Percentiles rank a stretch among this genome's conserved stretches.
These are phyloP conservation scores for Apiospora kogelbergensis DNA, from an alignment of 2,329 filamentous ascomycete genomes.

Conservation along the genomic window DNA sequence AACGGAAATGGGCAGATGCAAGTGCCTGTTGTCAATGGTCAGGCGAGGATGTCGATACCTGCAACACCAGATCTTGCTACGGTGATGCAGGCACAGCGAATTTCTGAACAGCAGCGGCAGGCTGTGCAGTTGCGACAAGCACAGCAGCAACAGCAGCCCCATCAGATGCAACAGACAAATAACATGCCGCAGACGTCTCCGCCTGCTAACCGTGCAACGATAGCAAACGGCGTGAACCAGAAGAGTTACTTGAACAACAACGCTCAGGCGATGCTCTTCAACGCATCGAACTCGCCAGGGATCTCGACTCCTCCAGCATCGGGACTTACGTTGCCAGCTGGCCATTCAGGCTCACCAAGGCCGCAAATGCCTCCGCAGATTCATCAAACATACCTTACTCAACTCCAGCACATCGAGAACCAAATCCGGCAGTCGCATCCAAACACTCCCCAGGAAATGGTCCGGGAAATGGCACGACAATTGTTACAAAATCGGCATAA, in stretches of 20 bases:
- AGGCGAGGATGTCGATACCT: constrained; percentile 59
- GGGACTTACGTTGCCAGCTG: constrained; percentile 46
- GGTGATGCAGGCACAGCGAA: constrained; percentile 63
- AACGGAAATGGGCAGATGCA: constrained; percentile 69
- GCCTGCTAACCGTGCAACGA: constrained; percentile 42
- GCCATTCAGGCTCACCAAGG: constrained; percentile 46
- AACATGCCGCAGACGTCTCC: constrained; percentile 38
- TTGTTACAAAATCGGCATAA: constrained; percentile 46
- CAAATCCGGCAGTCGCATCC: constrained; percentile 53
- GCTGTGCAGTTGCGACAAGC: constrained; percentile 47
- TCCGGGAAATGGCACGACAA: constrained; percentile 51
- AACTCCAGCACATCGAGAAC: constrained; percentile 53
- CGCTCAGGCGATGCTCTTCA: constrained; percentile 52
- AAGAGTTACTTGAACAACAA: constrained; percentile 51
- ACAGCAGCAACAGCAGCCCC: constrained; percentile 27
- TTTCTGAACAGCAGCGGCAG: constrained; percentile 64
- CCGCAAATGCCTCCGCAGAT: constrained; percentile 44
- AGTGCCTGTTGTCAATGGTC: constrained; percentile 59
- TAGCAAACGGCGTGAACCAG: constrained; percentile 46
- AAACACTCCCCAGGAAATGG: constrained; percentile 47
- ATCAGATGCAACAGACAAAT: constrained; percentile 40
- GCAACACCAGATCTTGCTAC: constrained; percentile 52
- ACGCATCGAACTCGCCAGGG: constrained; percentile 39
- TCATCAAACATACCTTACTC: constrained; percentile 46
- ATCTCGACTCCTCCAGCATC: constrained; percentile 44